These are phyloP conservation scores for Dalbergia cochinchinensis DNA, from an alignment of 306 rosid species.

Conservation along the genomic window DNA sequence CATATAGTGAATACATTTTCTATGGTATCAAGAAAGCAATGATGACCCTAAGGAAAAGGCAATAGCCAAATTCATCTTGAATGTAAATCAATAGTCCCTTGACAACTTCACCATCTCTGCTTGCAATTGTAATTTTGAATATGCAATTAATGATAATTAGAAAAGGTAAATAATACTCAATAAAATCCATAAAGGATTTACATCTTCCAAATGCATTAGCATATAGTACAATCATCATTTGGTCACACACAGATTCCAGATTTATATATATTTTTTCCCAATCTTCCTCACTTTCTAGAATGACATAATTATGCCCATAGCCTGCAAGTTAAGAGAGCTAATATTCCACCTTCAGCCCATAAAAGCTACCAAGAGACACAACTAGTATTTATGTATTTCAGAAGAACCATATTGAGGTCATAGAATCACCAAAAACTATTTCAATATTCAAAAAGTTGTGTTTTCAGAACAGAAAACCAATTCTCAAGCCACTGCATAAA, in stretches of 20 bases:
- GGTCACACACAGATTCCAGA: slow-evolving; percentile 2
- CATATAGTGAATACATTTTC: no score
- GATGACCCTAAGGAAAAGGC: no score
- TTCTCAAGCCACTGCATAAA: slow-evolving; percentile 17
- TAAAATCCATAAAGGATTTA: neutral
- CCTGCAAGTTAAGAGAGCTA: neutral
- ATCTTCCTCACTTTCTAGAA: neutral
- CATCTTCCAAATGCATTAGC: neutral
- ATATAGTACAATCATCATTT: slow-evolving; percentile 11
- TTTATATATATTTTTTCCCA: no score
- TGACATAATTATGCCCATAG: neutral
- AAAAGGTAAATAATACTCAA: neutral
- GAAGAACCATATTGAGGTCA: neutral
- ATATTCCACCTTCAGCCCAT: neutral
- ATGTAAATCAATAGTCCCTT: slow-evolving; percentile 62
- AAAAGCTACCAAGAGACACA: neutral
- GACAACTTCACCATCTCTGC: slow-evolving; percentile 71
- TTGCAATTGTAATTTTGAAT: slow-evolving; percentile 55
- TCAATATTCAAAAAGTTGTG: neutral
- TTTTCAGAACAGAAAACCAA: slow-evolving; percentile 22
- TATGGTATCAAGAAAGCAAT: no score
- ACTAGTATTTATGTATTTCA: neutral
- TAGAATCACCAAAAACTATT: neutral
- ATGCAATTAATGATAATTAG: slow-evolving; percentile 27
- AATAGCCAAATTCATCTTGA: slow-evolving; percentile 15